Conservation (phyloP, 768 basidiomycete genomes). For the Lactifluus volemus region DNA sequence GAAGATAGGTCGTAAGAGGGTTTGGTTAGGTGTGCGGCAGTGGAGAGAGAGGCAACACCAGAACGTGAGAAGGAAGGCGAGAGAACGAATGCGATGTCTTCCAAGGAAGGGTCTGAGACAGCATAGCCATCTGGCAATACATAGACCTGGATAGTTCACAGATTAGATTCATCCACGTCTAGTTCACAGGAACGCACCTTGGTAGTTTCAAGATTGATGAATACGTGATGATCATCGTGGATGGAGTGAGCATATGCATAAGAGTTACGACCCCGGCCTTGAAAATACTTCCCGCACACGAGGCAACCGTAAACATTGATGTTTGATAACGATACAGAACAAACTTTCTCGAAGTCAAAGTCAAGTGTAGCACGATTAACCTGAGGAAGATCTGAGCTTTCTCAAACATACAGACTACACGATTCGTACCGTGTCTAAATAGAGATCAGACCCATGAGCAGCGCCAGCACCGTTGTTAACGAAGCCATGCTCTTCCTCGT, state of each 20-base stretch:
- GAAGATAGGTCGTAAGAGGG: slow-evolving; percentile 79
- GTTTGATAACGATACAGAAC: slow-evolving; percentile 92
- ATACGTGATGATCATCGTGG: slow-evolving; percentile 97
- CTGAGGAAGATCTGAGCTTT: slow-evolving; percentile 33
- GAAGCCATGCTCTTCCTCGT: slow-evolving; percentile 24
- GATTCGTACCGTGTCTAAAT: slow-evolving; percentile 80
- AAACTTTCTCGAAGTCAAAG: slow-evolving; percentile 99
- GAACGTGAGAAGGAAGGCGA: slow-evolving; percentile 73
- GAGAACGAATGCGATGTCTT: slow-evolving; percentile 89
- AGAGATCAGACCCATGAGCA: slow-evolving; percentile 66
- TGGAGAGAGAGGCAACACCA: slow-evolving; percentile 47
- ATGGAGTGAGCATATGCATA: slow-evolving; percentile 97
- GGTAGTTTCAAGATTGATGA: slow-evolving; percentile 88
- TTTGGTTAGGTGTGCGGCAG: slow-evolving; percentile 51
- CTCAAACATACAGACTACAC: slow-evolving; percentile 12
- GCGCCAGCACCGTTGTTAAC: slow-evolving; percentile 26
- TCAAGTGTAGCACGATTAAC: slow-evolving; percentile 87
- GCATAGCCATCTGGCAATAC: slow-evolving; percentile 95
- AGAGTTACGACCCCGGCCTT: slow-evolving; percentile 88
- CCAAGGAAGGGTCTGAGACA: slow-evolving; percentile 92
- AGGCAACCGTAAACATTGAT: slow-evolving; percentile 98
- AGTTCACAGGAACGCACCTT: slow-evolving; percentile 48
- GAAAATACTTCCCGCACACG: slow-evolving; percentile 98
- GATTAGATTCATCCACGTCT: background rate
- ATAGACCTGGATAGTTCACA: slow-evolving; percentile 59